Conservation (phyloP, 1,284 basidiomycete genomes). For the Ceratobasidium sp. region DNA sequence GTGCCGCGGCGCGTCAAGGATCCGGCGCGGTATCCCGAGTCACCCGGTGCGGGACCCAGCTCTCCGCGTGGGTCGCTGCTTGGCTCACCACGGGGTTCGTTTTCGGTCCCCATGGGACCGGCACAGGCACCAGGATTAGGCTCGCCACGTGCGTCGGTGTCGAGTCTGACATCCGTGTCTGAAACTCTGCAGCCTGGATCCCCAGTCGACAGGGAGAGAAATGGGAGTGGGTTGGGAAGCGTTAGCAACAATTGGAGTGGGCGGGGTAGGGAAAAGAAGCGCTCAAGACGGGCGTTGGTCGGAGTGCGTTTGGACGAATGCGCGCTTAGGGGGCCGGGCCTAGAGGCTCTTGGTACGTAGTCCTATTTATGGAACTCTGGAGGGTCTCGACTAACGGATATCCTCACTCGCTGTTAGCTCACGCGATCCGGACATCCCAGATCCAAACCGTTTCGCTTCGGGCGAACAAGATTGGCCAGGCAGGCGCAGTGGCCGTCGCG, state of each 20-base stretch:
- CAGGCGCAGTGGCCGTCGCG: constrained; percentile 90
- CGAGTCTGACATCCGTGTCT: constrained; percentile 11
- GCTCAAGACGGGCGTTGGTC: constrained; percentile 67
- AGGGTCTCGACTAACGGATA: not conserved
- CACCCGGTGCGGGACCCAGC: constrained; percentile 39
- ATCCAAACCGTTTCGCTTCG: constrained; percentile 89
- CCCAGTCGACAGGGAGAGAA: constrained; percentile 3
- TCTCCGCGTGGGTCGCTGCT: constrained; percentile 29
- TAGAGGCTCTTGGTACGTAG: constrained; percentile 81
- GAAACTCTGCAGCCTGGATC: constrained; percentile 26
- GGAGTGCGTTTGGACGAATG: constrained; percentile 89
- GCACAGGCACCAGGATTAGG: not conserved
- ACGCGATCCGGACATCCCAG: constrained; percentile 83
- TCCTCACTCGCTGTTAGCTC: constrained; percentile 63
- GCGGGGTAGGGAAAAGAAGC: constrained; percentile 34
- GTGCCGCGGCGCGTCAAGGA: constrained; percentile 36
- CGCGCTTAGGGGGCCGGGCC: constrained; percentile 73
- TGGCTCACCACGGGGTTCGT: constrained; percentile 23
- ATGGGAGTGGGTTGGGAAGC: constrained; percentile 1
- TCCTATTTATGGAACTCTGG: not conserved
- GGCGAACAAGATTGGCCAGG: constrained; percentile 84
- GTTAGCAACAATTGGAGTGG: constrained; percentile 1
- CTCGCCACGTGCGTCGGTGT: constrained; percentile 34
- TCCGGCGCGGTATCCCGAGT: constrained; percentile 41
- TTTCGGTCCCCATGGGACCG: constrained; percentile 2